Evolutionary conservation across 352 stramenopile genomes (phyloP).

Genomic region (Pythium rhizo-oryzae): DNA sequence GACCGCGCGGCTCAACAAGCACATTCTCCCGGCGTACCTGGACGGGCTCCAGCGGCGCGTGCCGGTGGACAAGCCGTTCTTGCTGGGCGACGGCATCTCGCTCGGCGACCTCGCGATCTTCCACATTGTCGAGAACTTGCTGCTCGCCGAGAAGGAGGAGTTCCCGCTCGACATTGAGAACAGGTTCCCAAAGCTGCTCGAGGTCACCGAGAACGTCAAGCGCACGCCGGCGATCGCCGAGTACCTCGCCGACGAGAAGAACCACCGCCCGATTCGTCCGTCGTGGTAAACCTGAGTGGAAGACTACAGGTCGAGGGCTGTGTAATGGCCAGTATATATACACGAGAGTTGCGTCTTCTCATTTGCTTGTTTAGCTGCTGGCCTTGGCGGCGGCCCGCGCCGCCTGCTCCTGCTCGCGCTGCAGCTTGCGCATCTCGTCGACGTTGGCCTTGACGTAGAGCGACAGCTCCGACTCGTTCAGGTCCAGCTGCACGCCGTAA

Average conservation of each 20-base stretch:
- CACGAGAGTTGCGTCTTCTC: neutral
- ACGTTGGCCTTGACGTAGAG: conserved; percentile 75
- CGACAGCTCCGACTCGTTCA: conserved; percentile 61
- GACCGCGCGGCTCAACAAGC: conserved; percentile 33
- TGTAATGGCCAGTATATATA: neutral
- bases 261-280: conserved; percentile 24
- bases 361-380: conserved; percentile 7
- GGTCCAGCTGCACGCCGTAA: conserved; percentile 69
- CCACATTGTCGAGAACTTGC: conserved; percentile 39
- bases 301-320: neutral
- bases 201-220: conserved; percentile 24
- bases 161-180: conserved; percentile 36
- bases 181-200: conserved; percentile 32
- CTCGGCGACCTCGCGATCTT: conserved; percentile 45
- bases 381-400: conserved; percentile 6
- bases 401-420: conserved; percentile 21
- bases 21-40: conserved; percentile 34
- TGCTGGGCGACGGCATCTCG: conserved; percentile 39
- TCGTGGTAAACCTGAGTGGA: conserved; percentile 1
- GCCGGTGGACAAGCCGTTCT: conserved; percentile 26
- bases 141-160: conserved; percentile 30
- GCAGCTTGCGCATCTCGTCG: conserved; percentile 53
- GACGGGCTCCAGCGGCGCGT: conserved; percentile 29
- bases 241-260: conserved; percentile 23
- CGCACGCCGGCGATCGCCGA: conserved; percentile 25